Percentiles rank a stretch among this genome's conserved stretches.
Conservation (phyloP, 192 early-diverging fungal species). For the Pilobolus umbonatus region DNA sequence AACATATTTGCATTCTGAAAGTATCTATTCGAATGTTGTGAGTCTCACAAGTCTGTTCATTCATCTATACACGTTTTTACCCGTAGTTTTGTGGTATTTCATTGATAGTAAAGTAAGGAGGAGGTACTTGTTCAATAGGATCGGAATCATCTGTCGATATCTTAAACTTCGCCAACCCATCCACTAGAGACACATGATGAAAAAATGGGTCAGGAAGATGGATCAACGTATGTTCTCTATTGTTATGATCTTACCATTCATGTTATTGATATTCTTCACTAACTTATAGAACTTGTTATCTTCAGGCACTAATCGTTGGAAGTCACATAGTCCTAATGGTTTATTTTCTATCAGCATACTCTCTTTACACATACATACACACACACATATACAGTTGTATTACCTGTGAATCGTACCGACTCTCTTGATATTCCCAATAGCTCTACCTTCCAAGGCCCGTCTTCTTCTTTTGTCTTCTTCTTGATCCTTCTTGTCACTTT, state of each 20-base stretch:
- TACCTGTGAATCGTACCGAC: constrained; percentile 63
- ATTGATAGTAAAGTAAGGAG: constrained; percentile 49
- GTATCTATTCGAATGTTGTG: constrained; percentile 34
- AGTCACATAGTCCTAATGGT: constrained; percentile 55
- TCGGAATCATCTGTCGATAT: constrained; percentile 27
- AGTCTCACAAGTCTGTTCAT: background rate
- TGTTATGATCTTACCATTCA: background rate
- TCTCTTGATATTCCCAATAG: constrained; percentile 51
- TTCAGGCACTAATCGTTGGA: constrained; percentile 47
- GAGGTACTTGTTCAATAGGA: constrained; percentile 47
- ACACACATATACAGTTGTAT: constrained; percentile 2
- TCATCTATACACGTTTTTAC: constrained; percentile 20
- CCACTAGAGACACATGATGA: constrained; percentile 23
- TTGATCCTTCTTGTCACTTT: constrained; percentile 51
- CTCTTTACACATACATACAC: background rate
- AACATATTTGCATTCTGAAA: constrained; percentile 45
- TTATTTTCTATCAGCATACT: background rate
- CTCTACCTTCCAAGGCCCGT: constrained; percentile 36
- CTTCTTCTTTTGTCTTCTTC: constrained; percentile 21
- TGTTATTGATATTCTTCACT: constrained; percentile 35
- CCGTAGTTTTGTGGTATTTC: constrained; percentile 53
- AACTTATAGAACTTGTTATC: constrained; percentile 43
- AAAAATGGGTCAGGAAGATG: too few species aligned
- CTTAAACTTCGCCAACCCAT: constrained; percentile 39
- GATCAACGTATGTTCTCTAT: too few species aligned